Evolutionary conservation across 169 alveolate species (phyloP).

Genomic region (Hammondia hammondi): DNA sequence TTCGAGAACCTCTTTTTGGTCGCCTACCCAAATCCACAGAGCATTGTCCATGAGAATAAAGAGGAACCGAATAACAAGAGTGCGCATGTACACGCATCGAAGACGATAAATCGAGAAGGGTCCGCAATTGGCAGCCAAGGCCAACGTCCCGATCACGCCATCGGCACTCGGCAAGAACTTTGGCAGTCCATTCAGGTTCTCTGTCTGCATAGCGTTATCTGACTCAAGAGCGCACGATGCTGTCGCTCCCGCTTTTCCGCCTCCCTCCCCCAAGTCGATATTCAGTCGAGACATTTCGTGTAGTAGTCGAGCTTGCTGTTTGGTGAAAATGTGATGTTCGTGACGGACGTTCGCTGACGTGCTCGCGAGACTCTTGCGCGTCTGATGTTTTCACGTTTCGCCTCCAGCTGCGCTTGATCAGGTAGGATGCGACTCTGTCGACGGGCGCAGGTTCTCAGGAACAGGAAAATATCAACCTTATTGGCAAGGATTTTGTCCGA

Average conservation of each 20-base stretch:
- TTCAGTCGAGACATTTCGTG: too few relatives aligned
- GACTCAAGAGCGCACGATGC: neutral
- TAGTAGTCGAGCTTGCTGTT: too few relatives aligned
- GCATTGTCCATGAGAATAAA: neutral
- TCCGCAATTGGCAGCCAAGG: neutral
- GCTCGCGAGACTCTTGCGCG: too few relatives aligned
- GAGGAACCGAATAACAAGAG: neutral
- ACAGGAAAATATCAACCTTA: too few relatives aligned
- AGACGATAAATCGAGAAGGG: neutral
- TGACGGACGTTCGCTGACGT: too few relatives aligned
- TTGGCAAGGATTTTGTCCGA: too few relatives aligned
- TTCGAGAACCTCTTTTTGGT: neutral
- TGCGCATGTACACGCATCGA: constrained; percentile 1
- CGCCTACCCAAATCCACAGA: constrained; percentile 36
- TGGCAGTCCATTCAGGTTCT: neutral
- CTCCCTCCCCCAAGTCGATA: neutral
- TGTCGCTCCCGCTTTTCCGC: neutral
- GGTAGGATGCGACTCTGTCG: too few relatives aligned
- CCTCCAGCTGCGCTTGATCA: too few relatives aligned
- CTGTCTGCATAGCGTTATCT: neutral
- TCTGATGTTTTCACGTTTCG: too few relatives aligned
- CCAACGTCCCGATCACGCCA: constrained; percentile 1
- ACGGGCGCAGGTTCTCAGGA: too few relatives aligned
- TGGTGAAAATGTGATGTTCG: too few relatives aligned
- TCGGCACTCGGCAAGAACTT: neutral